phyloP scores from a whole-genome alignment of 305 asterid species.

The Rubia occidens region DNA sequence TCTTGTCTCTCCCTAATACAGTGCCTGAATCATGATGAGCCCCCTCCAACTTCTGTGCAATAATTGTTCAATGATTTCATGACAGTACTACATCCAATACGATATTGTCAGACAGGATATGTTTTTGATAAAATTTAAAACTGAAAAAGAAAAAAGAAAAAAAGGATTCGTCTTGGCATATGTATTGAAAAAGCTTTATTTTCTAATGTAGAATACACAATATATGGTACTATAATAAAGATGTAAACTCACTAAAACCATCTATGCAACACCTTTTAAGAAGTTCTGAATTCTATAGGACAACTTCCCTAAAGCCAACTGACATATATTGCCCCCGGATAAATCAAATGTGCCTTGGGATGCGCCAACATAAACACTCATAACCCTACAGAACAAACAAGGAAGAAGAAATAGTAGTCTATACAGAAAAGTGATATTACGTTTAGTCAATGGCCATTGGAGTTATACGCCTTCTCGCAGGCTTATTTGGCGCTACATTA shows the following conservation, averaged over 20 bases:
- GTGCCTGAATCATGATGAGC: not conserved
- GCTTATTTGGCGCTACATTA: constrained; percentile 26
- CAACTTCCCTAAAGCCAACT: not conserved
- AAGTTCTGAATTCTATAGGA: not conserved
- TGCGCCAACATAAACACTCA: not conserved
- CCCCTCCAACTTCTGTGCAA: not conserved
- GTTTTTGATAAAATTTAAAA: no score
- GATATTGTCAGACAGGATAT: no score
- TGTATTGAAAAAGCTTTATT: no score
- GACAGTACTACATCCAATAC: no score
- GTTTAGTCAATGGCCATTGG: constrained; percentile 62
- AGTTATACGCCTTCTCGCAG: constrained; percentile 70
- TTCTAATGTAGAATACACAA: no score
- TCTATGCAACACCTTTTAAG: not conserved
- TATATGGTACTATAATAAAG: not conserved
- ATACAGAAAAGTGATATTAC: not conserved
- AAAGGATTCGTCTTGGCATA: no score
- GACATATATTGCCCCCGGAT: not conserved
- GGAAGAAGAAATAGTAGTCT: not conserved
- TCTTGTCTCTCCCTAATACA: not conserved
- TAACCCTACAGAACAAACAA: not conserved
- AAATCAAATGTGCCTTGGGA: not conserved
- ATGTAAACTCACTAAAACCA: not conserved
- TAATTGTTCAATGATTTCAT: not conserved
- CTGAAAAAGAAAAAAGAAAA: no score